Evolutionary conservation across 2,329 filamentous ascomycete species (phyloP).

Genomic region (Magnaporthiopsis rhizophila): DNA sequence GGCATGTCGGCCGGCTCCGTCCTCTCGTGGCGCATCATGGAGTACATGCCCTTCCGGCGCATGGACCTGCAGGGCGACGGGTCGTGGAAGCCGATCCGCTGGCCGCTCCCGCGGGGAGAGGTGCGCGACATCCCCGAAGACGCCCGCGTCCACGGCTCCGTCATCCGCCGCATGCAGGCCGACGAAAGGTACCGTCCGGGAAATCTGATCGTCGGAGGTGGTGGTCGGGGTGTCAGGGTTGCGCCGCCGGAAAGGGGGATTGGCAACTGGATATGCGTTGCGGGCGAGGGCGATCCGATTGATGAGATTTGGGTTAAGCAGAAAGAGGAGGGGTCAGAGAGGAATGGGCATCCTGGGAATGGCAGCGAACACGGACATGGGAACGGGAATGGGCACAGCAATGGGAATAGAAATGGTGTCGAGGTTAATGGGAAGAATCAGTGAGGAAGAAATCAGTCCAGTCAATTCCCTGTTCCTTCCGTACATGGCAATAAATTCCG

Average conservation of each 20-base stretch:
- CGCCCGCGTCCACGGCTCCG: conserved; percentile 65
- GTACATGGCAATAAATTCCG: too few species aligned
- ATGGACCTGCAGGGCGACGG: conserved; percentile 71
- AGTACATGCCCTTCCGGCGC: conserved; percentile 70
- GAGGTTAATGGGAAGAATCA: too few species aligned
- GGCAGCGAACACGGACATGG: too few species aligned
- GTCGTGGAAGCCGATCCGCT: conserved; percentile 71
- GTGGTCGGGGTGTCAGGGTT: conserved; percentile 57
- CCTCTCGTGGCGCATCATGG: conserved; percentile 68
- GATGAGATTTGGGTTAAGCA: conserved; percentile 56
- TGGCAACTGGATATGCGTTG: conserved; percentile 62
- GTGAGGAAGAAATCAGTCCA: too few species aligned
- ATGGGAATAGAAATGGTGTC: too few species aligned
- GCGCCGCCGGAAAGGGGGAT: conserved; percentile 58
- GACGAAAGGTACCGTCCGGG: conserved; percentile 63
- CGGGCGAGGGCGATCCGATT: conserved; percentile 58
- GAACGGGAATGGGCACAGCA: too few species aligned
- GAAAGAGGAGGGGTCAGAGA: conserved; percentile 6
- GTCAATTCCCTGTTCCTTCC: too few species aligned
- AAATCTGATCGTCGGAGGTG: conserved; percentile 72
- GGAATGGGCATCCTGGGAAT: not conserved
- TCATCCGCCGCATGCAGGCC: conserved; percentile 60
- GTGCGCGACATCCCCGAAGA: conserved; percentile 66
- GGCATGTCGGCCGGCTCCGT: conserved; percentile 51
- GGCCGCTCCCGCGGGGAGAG: conserved; percentile 72